These are phyloP conservation scores for Sinapis alba DNA, from an alignment of 441 rosid species.

Conservation along the genomic window DNA sequence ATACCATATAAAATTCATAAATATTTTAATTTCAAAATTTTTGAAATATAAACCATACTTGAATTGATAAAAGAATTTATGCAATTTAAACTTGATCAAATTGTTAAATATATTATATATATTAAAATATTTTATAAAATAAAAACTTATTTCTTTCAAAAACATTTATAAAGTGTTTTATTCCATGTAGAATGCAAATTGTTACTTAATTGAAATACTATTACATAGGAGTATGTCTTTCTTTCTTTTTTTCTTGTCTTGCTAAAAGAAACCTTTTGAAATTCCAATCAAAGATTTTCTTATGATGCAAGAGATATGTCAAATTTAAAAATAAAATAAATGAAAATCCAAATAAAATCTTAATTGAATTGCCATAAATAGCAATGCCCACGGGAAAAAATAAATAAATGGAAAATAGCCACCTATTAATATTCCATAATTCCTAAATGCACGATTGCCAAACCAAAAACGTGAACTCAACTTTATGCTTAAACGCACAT, in stretches of 20 bases:
- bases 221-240: no score
- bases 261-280: constrained; percentile 6
- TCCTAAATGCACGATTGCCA: constrained; percentile 28
- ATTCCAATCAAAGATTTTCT: constrained; percentile 17
- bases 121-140: no score
- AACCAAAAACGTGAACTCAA: constrained; percentile 33
- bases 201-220: no score
- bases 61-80: no score
- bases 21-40: no score
- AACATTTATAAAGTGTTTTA: no score
- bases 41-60: no score
- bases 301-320: constrained; percentile 7
- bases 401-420: constrained; percentile 19
- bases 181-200: no score
- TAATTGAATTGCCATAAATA: constrained; percentile 29
- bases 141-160: no score
- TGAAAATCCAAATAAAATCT: constrained; percentile 33
- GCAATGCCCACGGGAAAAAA: constrained; percentile 24
- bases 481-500: background rate
- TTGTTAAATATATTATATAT: no score
- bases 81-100: no score
- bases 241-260: background rate
- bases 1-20: no score
- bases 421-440: constrained; percentile 17
- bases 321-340: constrained; percentile 15